These are phyloP conservation scores for Boletellus sp. DNA, from an alignment of 768 basidiomycete species.

Conservation along the genomic window DNA sequence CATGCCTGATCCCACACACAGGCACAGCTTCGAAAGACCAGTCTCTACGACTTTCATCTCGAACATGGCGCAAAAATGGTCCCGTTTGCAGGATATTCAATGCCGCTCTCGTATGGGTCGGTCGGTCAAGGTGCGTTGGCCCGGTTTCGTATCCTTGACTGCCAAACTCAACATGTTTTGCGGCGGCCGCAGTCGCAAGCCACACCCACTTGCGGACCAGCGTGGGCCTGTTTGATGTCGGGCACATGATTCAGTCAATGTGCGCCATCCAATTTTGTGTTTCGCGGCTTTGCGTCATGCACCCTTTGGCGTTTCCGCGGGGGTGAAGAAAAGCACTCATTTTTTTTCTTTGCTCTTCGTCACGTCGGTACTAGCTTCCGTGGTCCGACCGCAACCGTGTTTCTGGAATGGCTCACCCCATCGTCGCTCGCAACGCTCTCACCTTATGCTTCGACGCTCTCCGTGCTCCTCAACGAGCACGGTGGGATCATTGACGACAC, in stretches of 20 bases:
- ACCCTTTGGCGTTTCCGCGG: too few relatives aligned
- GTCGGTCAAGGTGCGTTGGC: slow-evolving; percentile 63
- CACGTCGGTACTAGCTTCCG: slow-evolving; percentile 58
- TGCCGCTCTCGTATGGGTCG: slow-evolving; percentile 86
- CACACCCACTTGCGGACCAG: slow-evolving; percentile 83
- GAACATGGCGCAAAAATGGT: slow-evolving; percentile 89
- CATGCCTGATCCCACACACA: background rate
- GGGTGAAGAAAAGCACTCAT: too few relatives aligned
- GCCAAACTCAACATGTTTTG: background rate
- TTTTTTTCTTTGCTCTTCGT: too few relatives aligned
- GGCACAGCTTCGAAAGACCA: slow-evolving; percentile 55
- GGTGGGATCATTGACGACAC: slow-evolving; percentile 98
- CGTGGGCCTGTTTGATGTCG: slow-evolving; percentile 93
- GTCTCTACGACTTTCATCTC: slow-evolving; percentile 86
- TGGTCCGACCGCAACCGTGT: slow-evolving; percentile 70
- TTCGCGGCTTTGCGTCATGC: too few relatives aligned
- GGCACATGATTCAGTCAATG: slow-evolving; percentile 97
- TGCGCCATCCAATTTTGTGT: slow-evolving; percentile 31
- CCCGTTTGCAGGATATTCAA: slow-evolving; percentile 90
- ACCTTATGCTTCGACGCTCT: slow-evolving; percentile 78
- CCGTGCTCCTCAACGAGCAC: slow-evolving; percentile 79
- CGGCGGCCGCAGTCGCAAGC: slow-evolving; percentile 60
- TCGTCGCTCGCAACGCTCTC: slow-evolving; percentile 68
- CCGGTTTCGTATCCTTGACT: slow-evolving; percentile 12
- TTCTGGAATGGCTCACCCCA: slow-evolving; percentile 88